Evolutionary conservation across 83 land plant species (phyloP).

Genomic region (Picea engelmannii): DNA sequence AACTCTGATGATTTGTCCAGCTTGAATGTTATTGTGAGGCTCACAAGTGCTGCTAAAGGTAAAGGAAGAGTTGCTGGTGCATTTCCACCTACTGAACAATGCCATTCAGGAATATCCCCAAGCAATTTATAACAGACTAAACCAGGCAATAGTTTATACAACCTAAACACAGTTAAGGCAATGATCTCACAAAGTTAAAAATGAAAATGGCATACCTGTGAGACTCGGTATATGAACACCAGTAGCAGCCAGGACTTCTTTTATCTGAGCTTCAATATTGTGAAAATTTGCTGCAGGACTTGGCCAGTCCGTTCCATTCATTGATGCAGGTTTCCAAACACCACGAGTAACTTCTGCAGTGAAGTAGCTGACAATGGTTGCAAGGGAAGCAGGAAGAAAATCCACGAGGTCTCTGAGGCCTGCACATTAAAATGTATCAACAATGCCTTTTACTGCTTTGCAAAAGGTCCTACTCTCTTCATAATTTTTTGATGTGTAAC

Average conservation of each 20-base stretch:
- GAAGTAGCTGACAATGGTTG: constrained; percentile 64
- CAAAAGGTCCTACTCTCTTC: not conserved
- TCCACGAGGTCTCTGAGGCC: constrained; percentile 85
- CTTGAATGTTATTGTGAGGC: constrained; percentile 85
- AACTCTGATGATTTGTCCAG: constrained; percentile 62
- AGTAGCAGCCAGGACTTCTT: constrained; percentile 65
- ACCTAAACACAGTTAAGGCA: not conserved
- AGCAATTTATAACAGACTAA: not conserved
- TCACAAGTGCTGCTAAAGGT: constrained; percentile 78
- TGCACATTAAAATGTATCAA: constrained; percentile 17
- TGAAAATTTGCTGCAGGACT: constrained; percentile 77
- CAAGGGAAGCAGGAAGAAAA: constrained; percentile 81
- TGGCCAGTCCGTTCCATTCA: constrained; percentile 97
- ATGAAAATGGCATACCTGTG: not conserved
- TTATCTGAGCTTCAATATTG: constrained; percentile 64
- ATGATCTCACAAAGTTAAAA: not conserved
- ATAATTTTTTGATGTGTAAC: not conserved
- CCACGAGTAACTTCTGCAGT: constrained; percentile 84
- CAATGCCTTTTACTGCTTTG: not conserved
- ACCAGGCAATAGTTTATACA: not conserved
- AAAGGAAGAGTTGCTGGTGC: constrained; percentile 66
- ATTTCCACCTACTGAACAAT: constrained; percentile 31
- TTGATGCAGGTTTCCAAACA: constrained; percentile 69
- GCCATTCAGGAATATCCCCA: constrained; percentile 3
- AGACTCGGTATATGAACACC: constrained; percentile 57